These are phyloP conservation scores for Apiospora kogelbergensis DNA, from an alignment of 2,329 filamentous ascomycete species.

Conservation along the genomic window DNA sequence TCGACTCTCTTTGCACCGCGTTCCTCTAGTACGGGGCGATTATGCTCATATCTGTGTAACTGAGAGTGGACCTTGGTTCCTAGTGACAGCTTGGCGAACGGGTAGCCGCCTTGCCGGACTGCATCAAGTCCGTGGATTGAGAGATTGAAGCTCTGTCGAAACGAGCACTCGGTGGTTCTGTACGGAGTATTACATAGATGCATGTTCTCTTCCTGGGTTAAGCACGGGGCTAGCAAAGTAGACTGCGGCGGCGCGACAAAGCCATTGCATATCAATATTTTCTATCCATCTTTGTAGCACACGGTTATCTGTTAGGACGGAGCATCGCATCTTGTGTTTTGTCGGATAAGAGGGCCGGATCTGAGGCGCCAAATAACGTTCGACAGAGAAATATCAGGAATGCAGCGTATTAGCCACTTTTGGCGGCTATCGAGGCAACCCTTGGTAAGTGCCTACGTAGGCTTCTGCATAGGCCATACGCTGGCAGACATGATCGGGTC, in stretches of 20 bases:
- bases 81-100: background rate
- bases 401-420: background rate
- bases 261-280: background rate
- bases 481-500: background rate
- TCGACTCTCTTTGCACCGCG: background rate
- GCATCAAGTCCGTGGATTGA: background rate
- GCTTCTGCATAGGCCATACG: background rate
- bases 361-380: background rate
- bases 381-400: background rate
- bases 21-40: background rate
- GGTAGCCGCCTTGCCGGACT: background rate
- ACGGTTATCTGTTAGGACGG: background rate
- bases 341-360: background rate
- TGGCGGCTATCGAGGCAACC: background rate
- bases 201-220: background rate
- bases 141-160: background rate
- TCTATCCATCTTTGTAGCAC: background rate
- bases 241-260: background rate
- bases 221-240: background rate
- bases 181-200: background rate
- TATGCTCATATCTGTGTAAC: slow-evolving; percentile 3
- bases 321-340: background rate
- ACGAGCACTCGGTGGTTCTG: background rate
- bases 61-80: background rate
- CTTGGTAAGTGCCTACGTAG: background rate